A percentile compares a stretch with the other conserved stretches of the same genome.
Conservation (phyloP, 108 stramenopile genomes). For the Conticribra guillardii region DNA sequence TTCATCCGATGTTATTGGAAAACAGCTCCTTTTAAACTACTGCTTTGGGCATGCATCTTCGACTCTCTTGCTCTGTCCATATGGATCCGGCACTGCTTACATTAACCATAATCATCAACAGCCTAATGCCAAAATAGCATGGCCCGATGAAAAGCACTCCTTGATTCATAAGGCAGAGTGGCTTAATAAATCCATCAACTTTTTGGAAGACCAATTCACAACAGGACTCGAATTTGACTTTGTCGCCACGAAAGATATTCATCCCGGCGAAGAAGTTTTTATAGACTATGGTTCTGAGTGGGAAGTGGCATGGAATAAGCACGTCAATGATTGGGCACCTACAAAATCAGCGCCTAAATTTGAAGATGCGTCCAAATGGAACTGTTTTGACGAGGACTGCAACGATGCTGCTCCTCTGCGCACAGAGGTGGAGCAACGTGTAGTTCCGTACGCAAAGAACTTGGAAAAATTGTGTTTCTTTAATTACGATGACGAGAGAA, state of each 20-base stretch:
- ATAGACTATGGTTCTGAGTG: conserved; percentile 65
- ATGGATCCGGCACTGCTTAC: conserved; percentile 20
- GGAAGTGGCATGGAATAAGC: conserved; percentile 64
- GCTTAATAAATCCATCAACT: conserved; percentile 29
- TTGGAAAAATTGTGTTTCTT: background rate
- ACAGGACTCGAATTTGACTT: conserved; percentile 47
- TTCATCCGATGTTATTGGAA: conserved; percentile 24
- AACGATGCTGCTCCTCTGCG: background rate
- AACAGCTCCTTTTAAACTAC: conserved; percentile 61
- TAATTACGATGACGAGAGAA: background rate
- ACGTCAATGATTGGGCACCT: conserved; percentile 11
- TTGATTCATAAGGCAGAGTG: conserved; percentile 28
- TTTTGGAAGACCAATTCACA: conserved; percentile 26
- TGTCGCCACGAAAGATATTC: conserved; percentile 42
- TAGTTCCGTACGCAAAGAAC: background rate
- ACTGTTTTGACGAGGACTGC: background rate
- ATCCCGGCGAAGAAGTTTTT: conserved; percentile 72
- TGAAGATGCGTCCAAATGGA: background rate
- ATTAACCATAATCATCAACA: conserved; percentile 29
- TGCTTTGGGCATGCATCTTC: conserved; percentile 53
- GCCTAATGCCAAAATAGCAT: conserved; percentile 21
- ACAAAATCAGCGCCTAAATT: background rate
- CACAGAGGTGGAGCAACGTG: background rate
- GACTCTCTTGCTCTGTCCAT: conserved; percentile 50
- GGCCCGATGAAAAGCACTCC: conserved; percentile 15